Evolutionary conservation across 1,284 basidiomycete genomes (phyloP), one percentile per base, ranked within the genome.

Genomic region (Naganishia cerealis): DNA sequence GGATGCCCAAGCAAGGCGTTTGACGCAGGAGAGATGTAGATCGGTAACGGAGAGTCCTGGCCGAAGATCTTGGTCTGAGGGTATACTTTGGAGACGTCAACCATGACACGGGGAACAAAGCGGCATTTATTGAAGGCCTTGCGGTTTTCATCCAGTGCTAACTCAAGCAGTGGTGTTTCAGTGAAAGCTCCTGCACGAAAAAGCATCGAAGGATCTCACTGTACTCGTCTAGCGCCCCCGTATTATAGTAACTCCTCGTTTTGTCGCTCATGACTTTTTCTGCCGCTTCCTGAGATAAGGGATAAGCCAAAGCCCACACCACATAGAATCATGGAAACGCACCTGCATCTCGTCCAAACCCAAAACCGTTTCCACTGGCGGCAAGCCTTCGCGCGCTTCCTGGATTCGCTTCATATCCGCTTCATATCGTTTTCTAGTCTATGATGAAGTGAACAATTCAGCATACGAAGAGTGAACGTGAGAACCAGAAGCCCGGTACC

Each of bases 1-100:
- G 82, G 82, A 69, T 84, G 82, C 1, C 83, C 83, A 1, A 82
- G 72, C 24, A 81, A 73, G 0, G 82, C 82, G 61, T 81, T 79
- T 1, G 82, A 83, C 6, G 83, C 80, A 3, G 80, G 80, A 9
- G 73, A 76, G 69, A 81, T 78, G 74, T 80, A 81, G 67, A 81
- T 76, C 21, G 80, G 80, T 0, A 82, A 81, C 0, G 80, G 81
- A 3, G 62, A 67, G 83, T 79, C 76, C 21, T 76, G 65, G 8
- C 78, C 79, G 39, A 82, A 78, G 39, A 81, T 74, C 39, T 67
- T 75, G 4, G 79, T 79, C 53, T 75, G 75, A 0, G 76, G 74
- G 13, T 66, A 54, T 29, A 75, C 67, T 6, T 65, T 70, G 39
- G 75, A 73, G 8, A 82, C 77, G 56, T 81, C 73, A 2, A 75